Base-by-base conservation (phyloP, 768 basidiomycete genomes). In the Phylloporus sp. region DNA sequence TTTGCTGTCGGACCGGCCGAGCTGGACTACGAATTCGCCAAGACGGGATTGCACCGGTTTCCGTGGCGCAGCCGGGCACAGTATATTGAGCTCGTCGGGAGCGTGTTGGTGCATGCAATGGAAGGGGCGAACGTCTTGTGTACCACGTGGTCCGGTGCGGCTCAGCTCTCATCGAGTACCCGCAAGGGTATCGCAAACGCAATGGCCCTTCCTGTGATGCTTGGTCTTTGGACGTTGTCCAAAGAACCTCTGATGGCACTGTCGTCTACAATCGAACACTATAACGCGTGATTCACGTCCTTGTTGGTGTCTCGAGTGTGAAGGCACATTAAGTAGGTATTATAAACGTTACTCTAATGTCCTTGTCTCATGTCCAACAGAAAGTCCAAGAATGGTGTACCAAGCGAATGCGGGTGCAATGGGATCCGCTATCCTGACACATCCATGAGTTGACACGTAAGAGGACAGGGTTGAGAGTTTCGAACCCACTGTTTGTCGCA, bases 1-100 rank as follows among this genome's bases (percentile, higher is more conserved):
- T 36, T 47, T 5, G 49, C 75, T 2, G 73, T 92, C 22, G 80
- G 85, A 15, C 90, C 91, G 0, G 74, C 84, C 0, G 89, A 93
- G 60, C 77, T 94, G 32, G 85, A 90, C 67, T 93, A 79, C 63
- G 86, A 91, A 56, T 92, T 85, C 64, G 88, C 93, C 50, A 91
- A 92, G 63, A 75, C 79, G 6, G 87, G 80, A 3, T 67, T 92
- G 34, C 72, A 74, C 15, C 69, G 52, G 16, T 90, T 83, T 79
- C 87, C 88, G 0, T 68, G 72, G 62, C 72, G 79, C 34, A 85
- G 78, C 59, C 82, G 78, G 78, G 49, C 80, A 3, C 65, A 85
- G 39, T 92, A 94, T 59, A 65, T 73, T 2, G 83, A 79, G 0
- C 76, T 94, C 10, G 76, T 87, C 0, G 69, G 70, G 2, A 73